phyloP scores from a whole-genome alignment of 108 stramenopile species.

The Fragilariopsis cylindrus region DNA sequence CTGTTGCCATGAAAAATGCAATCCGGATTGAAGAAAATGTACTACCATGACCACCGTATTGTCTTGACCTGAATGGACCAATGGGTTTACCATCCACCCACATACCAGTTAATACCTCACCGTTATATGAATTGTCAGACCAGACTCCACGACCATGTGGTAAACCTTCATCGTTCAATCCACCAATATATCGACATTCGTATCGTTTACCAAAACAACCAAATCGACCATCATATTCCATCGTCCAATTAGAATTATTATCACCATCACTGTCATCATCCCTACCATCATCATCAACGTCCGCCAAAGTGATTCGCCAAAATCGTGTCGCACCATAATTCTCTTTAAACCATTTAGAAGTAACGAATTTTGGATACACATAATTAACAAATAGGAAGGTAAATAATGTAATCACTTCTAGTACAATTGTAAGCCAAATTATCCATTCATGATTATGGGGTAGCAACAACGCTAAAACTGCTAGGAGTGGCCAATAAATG shows the following conservation, averaged over 20 bases:
- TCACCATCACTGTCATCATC: too few relatives aligned
- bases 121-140: constrained; percentile 45
- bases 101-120: constrained; percentile 47
- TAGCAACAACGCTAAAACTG: constrained; percentile 17
- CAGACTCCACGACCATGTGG: constrained; percentile 51
- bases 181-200: constrained; percentile 42
- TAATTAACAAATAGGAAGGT: constrained; percentile 29
- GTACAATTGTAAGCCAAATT: background rate
- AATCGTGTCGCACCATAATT: constrained; percentile 27
- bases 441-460: too few relatives aligned
- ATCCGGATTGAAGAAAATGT: constrained; percentile 39
- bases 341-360: constrained; percentile 32
- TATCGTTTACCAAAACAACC: constrained; percentile 10
- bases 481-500: constrained; percentile 39
- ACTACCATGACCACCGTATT: constrained; percentile 37
- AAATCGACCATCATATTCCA: constrained; percentile 16
- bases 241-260: constrained; percentile 29
- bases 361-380: constrained; percentile 39
- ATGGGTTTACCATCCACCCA: constrained; percentile 44
- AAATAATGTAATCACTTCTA: constrained; percentile 29
- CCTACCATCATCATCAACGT: background rate
- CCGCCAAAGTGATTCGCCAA: constrained; percentile 12
- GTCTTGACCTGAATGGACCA: constrained; percentile 42
- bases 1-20: constrained; percentile 40
- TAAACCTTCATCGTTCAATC: constrained; percentile 34